These are phyloP conservation scores for Lasiosphaeria miniovina DNA, from an alignment of 495 filamentous ascomycete genomes.

Conservation along the genomic window DNA sequence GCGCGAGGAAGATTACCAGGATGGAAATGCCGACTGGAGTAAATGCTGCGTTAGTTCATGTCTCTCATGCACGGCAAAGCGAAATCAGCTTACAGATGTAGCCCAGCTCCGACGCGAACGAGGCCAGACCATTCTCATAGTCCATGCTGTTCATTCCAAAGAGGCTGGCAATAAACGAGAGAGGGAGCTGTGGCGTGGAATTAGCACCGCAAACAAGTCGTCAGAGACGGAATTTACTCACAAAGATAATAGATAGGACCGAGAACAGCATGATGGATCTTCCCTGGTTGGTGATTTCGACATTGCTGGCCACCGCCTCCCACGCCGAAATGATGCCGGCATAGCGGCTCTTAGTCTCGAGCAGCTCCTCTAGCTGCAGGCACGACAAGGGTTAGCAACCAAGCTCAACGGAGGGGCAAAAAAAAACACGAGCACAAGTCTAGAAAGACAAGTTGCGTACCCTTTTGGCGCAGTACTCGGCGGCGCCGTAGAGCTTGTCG, in stretches of 20 bases:
- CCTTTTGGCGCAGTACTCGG: constrained; percentile 13
- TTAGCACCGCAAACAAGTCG: not conserved
- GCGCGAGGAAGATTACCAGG: constrained; percentile 17
- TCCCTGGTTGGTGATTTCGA: constrained; percentile 16
- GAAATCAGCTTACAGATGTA: constrained; percentile 9
- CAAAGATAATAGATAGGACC: constrained; percentile 17
- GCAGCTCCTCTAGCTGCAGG: constrained; percentile 8
- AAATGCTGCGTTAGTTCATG: not conserved
- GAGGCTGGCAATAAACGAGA: constrained; percentile 16
- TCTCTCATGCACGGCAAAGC: not conserved
- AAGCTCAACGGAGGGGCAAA: not conserved
- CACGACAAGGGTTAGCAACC: not conserved
- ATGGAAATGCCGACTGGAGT: constrained; percentile 9
- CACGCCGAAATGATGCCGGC: constrained; percentile 16
- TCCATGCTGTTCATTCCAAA: constrained; percentile 20
- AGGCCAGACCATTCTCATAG: constrained; percentile 17
- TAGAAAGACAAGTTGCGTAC: not conserved
- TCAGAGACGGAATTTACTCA: not conserved
- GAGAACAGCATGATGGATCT: constrained; percentile 21
- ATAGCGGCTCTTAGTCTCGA: constrained; percentile 16
- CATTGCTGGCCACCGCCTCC: constrained; percentile 17
- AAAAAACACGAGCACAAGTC: not conserved
- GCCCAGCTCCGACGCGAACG: constrained; percentile 12
- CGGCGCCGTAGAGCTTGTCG: constrained; percentile 13
- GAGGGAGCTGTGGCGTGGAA: constrained; percentile 7